phyloP scores from a whole-genome alignment of 176 grass and related monocot genomes.

The Typha latifolia region DNA sequence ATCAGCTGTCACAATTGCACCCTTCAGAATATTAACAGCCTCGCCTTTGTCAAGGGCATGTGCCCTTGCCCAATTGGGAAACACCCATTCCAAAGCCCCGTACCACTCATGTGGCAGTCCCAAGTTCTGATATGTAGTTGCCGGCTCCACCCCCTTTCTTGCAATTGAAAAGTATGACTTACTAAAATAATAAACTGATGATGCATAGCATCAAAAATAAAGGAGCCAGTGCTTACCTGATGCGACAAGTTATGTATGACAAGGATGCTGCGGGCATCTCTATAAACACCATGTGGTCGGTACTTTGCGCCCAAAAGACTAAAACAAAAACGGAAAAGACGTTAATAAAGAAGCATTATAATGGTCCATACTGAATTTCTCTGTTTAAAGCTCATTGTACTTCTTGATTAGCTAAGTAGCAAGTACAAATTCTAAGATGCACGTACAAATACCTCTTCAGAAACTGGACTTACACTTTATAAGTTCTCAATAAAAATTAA shows the following conservation, averaged over 20 bases:
- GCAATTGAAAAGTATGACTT: neutral
- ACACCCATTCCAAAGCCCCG: slow-evolving; percentile 93
- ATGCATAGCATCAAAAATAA: slow-evolving; percentile 12
- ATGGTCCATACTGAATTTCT: too few species aligned
- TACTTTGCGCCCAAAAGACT: slow-evolving; percentile 89
- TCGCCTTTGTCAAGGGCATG: slow-evolving; percentile 93
- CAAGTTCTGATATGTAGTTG: slow-evolving; percentile 74
- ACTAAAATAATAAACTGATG: neutral
- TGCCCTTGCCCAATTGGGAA: slow-evolving; percentile 79
- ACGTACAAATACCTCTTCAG: too few species aligned
- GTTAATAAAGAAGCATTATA: too few species aligned
- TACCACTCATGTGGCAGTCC: slow-evolving; percentile 85
- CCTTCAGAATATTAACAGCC: slow-evolving; percentile 90
- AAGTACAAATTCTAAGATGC: too few species aligned
- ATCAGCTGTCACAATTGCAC: slow-evolving; percentile 89
- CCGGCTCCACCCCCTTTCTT: slow-evolving; percentile 79
- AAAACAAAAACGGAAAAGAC: slow-evolving; percentile 9
- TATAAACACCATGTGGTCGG: slow-evolving; percentile 89
- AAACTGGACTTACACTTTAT: too few species aligned
- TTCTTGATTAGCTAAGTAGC: too few species aligned
- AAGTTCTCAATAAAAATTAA: too few species aligned
- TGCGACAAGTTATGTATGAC: slow-evolving; percentile 97
- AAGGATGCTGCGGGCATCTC: slow-evolving; percentile 70
- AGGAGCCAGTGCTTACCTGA: slow-evolving; percentile 52
- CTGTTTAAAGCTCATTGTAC: too few species aligned